Evolutionary conservation across 805 yeast species (phyloP), one percentile per base, ranked within the genome.

Genomic region (Candida ulmi): DNA sequence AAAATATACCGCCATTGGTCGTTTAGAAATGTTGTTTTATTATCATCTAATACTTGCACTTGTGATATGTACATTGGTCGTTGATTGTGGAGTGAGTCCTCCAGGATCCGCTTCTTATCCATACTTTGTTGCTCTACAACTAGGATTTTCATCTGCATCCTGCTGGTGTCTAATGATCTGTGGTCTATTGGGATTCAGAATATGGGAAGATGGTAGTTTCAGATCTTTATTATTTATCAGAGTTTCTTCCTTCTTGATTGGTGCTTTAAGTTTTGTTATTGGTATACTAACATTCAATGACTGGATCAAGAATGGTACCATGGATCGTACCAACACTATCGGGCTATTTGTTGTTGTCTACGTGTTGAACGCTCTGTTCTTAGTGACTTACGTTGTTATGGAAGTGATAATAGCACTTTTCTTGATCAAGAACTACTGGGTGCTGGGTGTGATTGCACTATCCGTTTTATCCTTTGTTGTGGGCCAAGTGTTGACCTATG

Each of bases 1-100:
- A 43, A 88, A 91, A 66, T 90, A 86, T 58, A 93, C 99, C 0
- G 97, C 98, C 11, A 90, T 93, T 42, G 98, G 97, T 4, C 72
- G 98, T 44, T 70, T 78, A 11, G 99, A 93, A 57, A 83, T 88
- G 80, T 62, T 87, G 39, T 76, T 74, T 48, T 82, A 85, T 55
- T 82, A 80, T 60, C 78, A 82, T 61, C 53, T 76, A 31, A 70
- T 72, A 45, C 65, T 82, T 25, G 67, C 75, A 1, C 69, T 84
- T 46, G 71, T 78, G 6, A 71, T 84, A 13, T 64, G 81, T 44
- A 72, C 90, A 3, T 66, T 91, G 35, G 73, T 91, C 17, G 95
- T 88, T 5, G 96, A 91, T 55, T 80, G 95, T 47, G 98, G 98
- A 16, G 96, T 91, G 1, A 73, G 85, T 11, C 96, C 98, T 1